Percentiles rank a stretch among this genome's conserved stretches.
phyloP scores from a whole-genome alignment of 441 rosid genomes.

The Populus hybrid region DNA sequence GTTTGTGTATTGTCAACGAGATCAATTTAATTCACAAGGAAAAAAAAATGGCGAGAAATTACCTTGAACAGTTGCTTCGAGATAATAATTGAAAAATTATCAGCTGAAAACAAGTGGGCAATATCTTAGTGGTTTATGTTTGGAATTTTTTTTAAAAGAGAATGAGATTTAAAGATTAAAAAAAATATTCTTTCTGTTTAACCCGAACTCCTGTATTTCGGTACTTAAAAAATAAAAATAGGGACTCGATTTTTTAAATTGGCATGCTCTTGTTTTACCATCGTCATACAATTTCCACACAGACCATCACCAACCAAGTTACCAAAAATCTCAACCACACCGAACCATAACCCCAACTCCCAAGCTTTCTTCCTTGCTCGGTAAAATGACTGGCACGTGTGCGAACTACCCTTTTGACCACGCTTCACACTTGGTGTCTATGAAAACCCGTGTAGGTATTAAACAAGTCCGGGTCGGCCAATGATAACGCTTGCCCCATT shows the following conservation, averaged over 20 bases:
- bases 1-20: background rate
- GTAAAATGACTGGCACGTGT: conserved; percentile 16
- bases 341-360: background rate
- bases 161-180: background rate
- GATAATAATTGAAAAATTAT: too few relatives aligned
- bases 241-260: too few relatives aligned
- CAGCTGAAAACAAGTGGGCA: too few relatives aligned
- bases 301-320: background rate
- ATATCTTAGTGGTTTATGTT: too few relatives aligned
- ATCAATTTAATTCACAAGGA: background rate
- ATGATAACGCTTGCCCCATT: background rate
- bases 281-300: background rate
- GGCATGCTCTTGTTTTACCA: too few relatives aligned
- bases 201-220: background rate
- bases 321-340: background rate
- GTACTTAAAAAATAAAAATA: too few relatives aligned
- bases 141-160: too few relatives aligned
- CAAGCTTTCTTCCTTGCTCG: background rate
- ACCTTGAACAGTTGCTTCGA: background rate
- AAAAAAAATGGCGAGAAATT: background rate
- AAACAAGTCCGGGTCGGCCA: conserved; percentile 4
- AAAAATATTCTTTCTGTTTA: too few relatives aligned
- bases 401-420: background rate
- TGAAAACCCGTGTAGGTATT: background rate
- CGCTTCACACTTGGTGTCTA: conserved; percentile 13